Conservation (phyloP, 2,329 filamentous ascomycete species). For the Ilyonectria mors-panacis region DNA sequence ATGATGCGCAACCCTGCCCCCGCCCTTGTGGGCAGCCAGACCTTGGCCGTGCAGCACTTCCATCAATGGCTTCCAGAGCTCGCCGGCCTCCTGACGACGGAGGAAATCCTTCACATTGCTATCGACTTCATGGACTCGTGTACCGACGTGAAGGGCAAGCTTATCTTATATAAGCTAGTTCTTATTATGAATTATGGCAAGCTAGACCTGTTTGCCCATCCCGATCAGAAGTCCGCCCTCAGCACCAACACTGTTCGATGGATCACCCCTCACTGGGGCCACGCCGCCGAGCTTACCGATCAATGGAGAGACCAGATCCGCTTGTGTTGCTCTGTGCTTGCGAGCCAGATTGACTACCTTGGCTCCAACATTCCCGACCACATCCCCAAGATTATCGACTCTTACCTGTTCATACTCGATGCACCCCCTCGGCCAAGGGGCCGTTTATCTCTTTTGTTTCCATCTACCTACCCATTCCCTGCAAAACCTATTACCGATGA, state of each 20-base stretch:
- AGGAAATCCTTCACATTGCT: constrained; percentile 91
- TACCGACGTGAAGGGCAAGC: constrained; percentile 87
- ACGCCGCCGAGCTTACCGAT: constrained; percentile 78
- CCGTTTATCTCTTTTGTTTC: constrained; percentile 89
- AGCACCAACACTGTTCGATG: constrained; percentile 88
- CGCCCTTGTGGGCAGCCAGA: constrained; percentile 93
- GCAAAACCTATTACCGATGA: constrained; percentile 75
- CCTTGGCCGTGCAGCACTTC: constrained; percentile 94
- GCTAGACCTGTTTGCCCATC: constrained; percentile 84
- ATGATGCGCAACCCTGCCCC: constrained; percentile 92
- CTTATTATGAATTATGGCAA: constrained; percentile 93
- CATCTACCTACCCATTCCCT: constrained; percentile 90
- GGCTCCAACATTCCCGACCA: constrained; percentile 89
- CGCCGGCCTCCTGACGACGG: constrained; percentile 79
- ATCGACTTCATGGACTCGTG: constrained; percentile 96
- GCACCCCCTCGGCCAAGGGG: constrained; percentile 68
- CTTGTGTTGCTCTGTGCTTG: constrained; percentile 92
- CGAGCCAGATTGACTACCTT: constrained; percentile 85
- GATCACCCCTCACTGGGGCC: constrained; percentile 95
- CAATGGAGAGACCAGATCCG: constrained; percentile 95
- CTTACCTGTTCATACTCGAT: constrained; percentile 83
- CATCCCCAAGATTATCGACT: constrained; percentile 91
- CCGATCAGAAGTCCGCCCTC: constrained; percentile 81
- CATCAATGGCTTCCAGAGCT: constrained; percentile 98
- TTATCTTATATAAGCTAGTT: constrained; percentile 92